Base-by-base conservation (phyloP, 2,329 filamentous ascomycete species). In the Xylariaceae sp. region DNA sequence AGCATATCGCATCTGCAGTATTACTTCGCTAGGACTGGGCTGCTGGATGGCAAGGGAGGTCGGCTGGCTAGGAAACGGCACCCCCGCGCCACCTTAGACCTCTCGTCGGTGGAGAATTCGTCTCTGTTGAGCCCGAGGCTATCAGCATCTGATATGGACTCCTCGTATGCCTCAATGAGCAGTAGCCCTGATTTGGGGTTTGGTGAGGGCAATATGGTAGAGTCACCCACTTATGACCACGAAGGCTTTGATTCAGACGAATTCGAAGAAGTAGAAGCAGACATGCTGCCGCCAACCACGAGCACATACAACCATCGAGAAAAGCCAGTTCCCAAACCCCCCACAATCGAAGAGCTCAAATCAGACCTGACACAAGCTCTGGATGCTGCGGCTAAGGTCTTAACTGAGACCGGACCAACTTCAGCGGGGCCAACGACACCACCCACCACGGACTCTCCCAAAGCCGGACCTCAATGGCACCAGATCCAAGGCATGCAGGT, bases 1-100 rank as follows among this genome's bases (percentile, higher is more conserved):
- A 96, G 91, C 69, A 99, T 99, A 62, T 90, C 91, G 48, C 94
- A 99, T 72, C 75, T 99, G 64, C 94, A 99, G 70, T 96, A 97
- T 72, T 99, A 97, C 71, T 99, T 99, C 73, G 92, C 94, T 33
- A 80, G 94, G 52, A 99, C 94, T 1, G 94, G 94, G 6, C 72
- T 99, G 56, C 73, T 99, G 44, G 94, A 99, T 64, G 90, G 92
- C 49, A 96, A 96, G 67, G 92, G 91, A 33, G 94, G 83, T 47
- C 87, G 95, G 67, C 73, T 95, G 51, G 86, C 88, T 18, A 87
- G 87, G 62, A 87, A 86, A 66, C 85, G 80, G 63, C 78, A 83
- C 58, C 76, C 76, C 54, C 80, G 72, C 14, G 75, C 73, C 14
- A 81, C 80, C 1, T 68, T 85, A 39, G 82, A 85, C 56, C 66